Evolutionary conservation across 129 eudicot species (phyloP), one percentile per base, ranked within the genome.

Genomic region (Ambrosia trifida): DNA sequence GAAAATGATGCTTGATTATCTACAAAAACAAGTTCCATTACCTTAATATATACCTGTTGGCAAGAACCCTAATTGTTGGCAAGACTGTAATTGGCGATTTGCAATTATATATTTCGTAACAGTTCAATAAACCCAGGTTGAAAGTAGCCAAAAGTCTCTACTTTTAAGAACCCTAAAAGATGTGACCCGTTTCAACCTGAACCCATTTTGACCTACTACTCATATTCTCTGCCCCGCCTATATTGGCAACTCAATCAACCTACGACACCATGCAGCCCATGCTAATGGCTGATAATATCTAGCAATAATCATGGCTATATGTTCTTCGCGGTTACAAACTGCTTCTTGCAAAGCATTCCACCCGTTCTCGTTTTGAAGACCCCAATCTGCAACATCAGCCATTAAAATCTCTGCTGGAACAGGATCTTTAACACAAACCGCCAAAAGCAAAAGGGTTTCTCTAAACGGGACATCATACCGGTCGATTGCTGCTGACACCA

Each of bases 281-380:
- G 96, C 97, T 54, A 82, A 86, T 4, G 96, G 97, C 84, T 91
- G 97, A 41, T 91, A 91, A 73, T 88, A 90, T 62, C 92, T 71
- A 13, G 97, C 97, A 68, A 91, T 86, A 33, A 91, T 91, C 96
- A 91, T 88, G 5, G 92, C 92, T 70, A 91, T 88, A 56, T 76
- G 87, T 68, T 91, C 96, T 77, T 91, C 96, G 24, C 96, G 73
- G 12, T 84, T 85, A 47, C 97, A 91, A 43, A 86, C 97, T 0
- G 97, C 97, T 73, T 91, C 97, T 68, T 91, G 97, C 16, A 91
- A 88, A 12, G 97, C 97, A 74, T 91, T 91, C 97, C 97, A 91
- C 3, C 96, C 97, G 45, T 91, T 70, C 82, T 88, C 96, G 66
- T 88, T 91, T 64, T 91, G 97, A 10, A 91, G 89, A 75, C 97